Evolutionary conservation across 768 basidiomycete species (phyloP), one percentile per base, ranked within the genome.

Genomic region (Podaxis sp.): DNA sequence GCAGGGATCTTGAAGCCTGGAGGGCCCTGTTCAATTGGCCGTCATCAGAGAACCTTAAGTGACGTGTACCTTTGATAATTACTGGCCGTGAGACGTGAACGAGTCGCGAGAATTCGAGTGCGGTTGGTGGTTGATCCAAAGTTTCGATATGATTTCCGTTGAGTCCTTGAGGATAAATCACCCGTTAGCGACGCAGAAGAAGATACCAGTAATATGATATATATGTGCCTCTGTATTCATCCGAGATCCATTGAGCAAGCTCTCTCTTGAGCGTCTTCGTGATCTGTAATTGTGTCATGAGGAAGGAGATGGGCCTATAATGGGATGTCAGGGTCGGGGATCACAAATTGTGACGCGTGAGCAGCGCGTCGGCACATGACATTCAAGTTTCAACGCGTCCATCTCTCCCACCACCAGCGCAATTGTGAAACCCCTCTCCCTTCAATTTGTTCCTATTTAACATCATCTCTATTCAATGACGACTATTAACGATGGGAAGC

Each of bases 81-180:
- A 87, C 88, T 3, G 93, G 93, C 62, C 91, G 78, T 12, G 87
- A 85, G 51, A 90, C 78, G 65, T 87, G 84, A 4, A 88, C 81
- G 17, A 93, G 74, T 56, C 86, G 78, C 41, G 86, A 78, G 67
- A 94, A 93, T 69, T 93, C 84, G 22, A 92, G 68, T 5, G 90
- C 73, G 0, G 85, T 82, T 26, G 93, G 92, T 13, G 87, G 82
- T 12, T 67, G 62, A 37, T 84, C 76, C 7, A 90, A 72, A 17
- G 80, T 73, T 44, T 83, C 79, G 58, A 83, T 77, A 26, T 78
- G 74, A 38, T 74, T 70, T 15, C 87, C 87, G 67, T 91, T 90
- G 69, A 88, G 71, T 62, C 85, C 89, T 90, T 61, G 17, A 41
- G 36, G 5, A 37, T 40, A 28, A 49, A 6, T 4, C 8, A 30